phyloP scores from a whole-genome alignment of 495 filamentous ascomycete genomes.

The Penicillium desertorum region DNA sequence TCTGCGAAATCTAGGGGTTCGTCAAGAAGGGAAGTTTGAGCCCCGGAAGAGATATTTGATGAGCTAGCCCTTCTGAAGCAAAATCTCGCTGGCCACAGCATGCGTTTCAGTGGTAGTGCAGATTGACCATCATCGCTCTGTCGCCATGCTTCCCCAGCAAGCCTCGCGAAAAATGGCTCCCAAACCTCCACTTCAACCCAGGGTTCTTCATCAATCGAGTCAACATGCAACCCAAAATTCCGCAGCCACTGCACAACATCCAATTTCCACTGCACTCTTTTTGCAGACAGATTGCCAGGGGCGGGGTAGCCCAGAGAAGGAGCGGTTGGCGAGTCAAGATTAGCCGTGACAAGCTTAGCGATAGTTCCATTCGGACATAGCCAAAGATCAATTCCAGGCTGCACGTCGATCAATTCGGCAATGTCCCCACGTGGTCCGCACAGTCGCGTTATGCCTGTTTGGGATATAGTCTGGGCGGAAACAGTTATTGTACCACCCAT shows the following conservation, averaged over 20 bases:
- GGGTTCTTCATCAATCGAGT: conserved; percentile 35
- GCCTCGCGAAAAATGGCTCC: conserved; percentile 46
- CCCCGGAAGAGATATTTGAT: conserved; percentile 17
- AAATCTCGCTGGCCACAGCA: conserved; percentile 50
- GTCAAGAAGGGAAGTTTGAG: conserved; percentile 15
- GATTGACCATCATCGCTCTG: conserved; percentile 36
- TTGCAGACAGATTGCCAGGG: conserved; percentile 16
- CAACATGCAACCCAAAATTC: conserved; percentile 41
- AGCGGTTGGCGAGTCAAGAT: conserved; percentile 21
- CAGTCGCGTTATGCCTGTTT: conserved; percentile 41
- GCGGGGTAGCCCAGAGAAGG: conserved; percentile 26
- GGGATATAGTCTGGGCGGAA: conserved; percentile 39
- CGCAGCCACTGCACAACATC: conserved; percentile 43
- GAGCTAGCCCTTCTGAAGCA: conserved; percentile 43
- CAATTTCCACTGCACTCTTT: conserved; percentile 40
- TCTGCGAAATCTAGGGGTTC: conserved; percentile 70
- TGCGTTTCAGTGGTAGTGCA: conserved; percentile 45
- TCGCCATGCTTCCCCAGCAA: conserved; percentile 41
- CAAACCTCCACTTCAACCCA: conserved; percentile 52
- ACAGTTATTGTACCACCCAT: conserved; percentile 41
- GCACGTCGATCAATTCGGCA: conserved; percentile 20
- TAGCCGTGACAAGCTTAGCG: conserved; percentile 41
- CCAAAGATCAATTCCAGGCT: conserved; percentile 47
- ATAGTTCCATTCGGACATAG: conserved; percentile 51
- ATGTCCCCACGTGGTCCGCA: conserved; percentile 25